phyloP scores from a whole-genome alignment of 2,329 filamentous ascomycete genomes.

The Aspergillus phoenicis region DNA sequence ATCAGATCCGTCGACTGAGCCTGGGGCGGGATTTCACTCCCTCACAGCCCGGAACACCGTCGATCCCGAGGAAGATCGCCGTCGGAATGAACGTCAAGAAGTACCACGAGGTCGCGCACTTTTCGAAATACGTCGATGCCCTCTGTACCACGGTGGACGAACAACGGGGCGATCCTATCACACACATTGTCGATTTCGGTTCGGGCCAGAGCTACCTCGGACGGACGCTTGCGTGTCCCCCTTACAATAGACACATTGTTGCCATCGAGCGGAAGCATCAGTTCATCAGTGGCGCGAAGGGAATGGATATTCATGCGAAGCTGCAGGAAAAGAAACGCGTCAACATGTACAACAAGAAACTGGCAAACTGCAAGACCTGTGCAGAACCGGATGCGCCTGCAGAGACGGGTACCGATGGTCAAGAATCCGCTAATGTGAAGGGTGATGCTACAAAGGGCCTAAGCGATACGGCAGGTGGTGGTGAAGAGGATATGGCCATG shows the following conservation, averaged over 20 bases:
- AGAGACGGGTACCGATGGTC: not conserved
- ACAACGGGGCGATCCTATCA: conserved; percentile 57
- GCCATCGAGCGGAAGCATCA: conserved; percentile 85
- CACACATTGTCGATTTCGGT: conserved; percentile 92
- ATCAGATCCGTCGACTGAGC: conserved; percentile 68
- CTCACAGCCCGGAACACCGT: conserved; percentile 42
- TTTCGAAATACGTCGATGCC: conserved; percentile 79
- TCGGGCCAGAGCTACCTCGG: conserved; percentile 97
- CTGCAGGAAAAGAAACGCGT: conserved; percentile 72
- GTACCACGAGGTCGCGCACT: conserved; percentile 87
- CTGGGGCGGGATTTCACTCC: conserved; percentile 64
- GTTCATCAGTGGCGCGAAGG: conserved; percentile 83
- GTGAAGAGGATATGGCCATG: conserved; percentile 29
- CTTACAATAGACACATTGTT: conserved; percentile 83
- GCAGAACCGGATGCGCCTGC: conserved; percentile 20
- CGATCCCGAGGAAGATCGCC: conserved; percentile 69
- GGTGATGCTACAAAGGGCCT: conserved; percentile 9
- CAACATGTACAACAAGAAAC: conserved; percentile 79
- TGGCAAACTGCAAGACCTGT: conserved; percentile 31
- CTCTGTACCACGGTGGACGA: conserved; percentile 61
- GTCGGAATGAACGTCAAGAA: conserved; percentile 97
- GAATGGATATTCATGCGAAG: conserved; percentile 80
- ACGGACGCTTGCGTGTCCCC: conserved; percentile 77
- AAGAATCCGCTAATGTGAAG: not conserved
- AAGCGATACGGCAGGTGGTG: conserved; percentile 14